Base-by-base conservation (phyloP, 2,329 filamentous ascomycete species). In the Myriangium duriaei region DNA sequence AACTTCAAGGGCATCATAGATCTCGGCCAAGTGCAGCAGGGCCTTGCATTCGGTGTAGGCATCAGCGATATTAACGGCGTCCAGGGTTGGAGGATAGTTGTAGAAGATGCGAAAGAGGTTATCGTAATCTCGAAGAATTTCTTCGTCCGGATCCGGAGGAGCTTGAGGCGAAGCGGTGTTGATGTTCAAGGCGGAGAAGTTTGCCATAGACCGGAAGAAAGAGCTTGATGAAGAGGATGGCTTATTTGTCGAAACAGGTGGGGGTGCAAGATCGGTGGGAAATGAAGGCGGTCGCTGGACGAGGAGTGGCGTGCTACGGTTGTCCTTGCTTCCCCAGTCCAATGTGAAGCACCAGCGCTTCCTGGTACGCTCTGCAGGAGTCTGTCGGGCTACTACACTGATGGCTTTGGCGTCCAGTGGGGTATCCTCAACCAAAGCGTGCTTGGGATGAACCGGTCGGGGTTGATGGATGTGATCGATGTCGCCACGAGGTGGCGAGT, bases 51-150 rank as follows among this genome's bases (percentile, higher is more conserved):
- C 85, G 30, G 91, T 79, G 54, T 95, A 95, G 15, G 87, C 86
- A 44, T 86, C 81, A 38, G 86, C 85, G 46, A 96, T 93, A 57
- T 91, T 93, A 57, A 91, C 71, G 16, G 74, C 72, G 59, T 94
- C 87, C 19, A 96, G 71, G 0, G 76, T 55, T 0, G 88, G 88
- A 0, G 85, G 67, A 56, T 92, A 83, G 58, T 95, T 94, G 68
- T 96, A 96, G 66, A 95, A 94, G 45, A 91, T 81, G 50, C 87
- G 82, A 57, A 96, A 92, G 14, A 96, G 71, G 57, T 95, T 95
- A 57, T 94, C 86, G 59, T 96, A 95, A 62, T 95, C 84, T 49
- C 84, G 82, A 32, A 95, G 69, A 14, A 86, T 71, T 46, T 92
- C 83, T 51, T 83, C 69, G 30, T 67, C 61, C 12, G 66, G 67